Base-by-base conservation (phyloP, 495 filamentous ascomycete species). In the Daldinia childiae region DNA sequence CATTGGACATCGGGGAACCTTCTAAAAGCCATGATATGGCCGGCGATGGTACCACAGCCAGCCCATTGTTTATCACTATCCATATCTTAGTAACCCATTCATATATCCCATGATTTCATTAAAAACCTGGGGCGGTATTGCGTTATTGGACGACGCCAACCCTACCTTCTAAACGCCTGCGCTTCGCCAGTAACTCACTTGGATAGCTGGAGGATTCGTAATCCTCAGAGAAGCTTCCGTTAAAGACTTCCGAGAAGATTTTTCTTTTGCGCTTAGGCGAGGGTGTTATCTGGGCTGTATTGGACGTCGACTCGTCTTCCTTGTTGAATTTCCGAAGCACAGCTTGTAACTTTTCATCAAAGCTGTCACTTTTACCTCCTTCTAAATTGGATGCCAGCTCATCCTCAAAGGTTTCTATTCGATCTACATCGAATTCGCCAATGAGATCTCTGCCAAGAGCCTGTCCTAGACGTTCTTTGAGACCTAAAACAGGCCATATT, bases 391-490 rank as follows among this genome's bases (percentile, higher is more conserved):
- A 45, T 2, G 1, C 1, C 14, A 14, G 4, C 0, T 78, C 61
- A 2, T 65, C 43, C 17, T 78, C 73, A 68, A 77, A 84, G 0
- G 77, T 77, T n/a, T 78, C 78, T 15, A 85, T 83, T 21, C 63
- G 26, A 1, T 74, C 57, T 0, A 68, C 61, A 57, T 83, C 79
- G 1, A 78, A 69, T 6, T 80, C 71, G 8, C 81, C 79, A 9
- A 81, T 79, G 39, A 84, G 61, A 14, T 82, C 79, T 12, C 56
- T 56, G 15, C 83, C 82, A 1, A 86, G 78, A 9, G 83, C 83
- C 57, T 78, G 77, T 58, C 80, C 79, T 1, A 86, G 74, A 2
- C 83, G 80, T 68, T 85, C 83, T 54, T 82, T 83, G n/a, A 86
- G 74, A 7, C 82, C 83, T 4, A 84, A 66, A 26, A 84, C 68